Conservation (phyloP, 352 stramenopile species). For the Phytophthora foliorum region DNA sequence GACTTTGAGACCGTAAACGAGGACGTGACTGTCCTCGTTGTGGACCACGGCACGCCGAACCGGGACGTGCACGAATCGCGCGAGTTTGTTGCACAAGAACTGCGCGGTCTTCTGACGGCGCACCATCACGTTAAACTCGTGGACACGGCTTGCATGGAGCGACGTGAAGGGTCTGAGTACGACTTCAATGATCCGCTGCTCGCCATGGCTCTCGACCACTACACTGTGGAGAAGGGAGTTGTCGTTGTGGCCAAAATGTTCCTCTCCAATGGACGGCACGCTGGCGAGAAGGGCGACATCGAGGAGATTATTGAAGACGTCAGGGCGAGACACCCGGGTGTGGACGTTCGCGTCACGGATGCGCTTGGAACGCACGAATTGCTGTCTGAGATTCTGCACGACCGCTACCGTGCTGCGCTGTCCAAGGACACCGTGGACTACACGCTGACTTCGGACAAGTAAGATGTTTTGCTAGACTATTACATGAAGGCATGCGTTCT, state of each 20-base stretch:
- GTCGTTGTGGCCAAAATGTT: conserved; percentile 84
- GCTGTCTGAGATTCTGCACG: conserved; percentile 69
- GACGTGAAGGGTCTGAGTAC: conserved; percentile 69
- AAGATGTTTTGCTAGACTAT: conserved; percentile 14
- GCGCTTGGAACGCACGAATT: conserved; percentile 72
- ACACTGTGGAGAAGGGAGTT: conserved; percentile 64
- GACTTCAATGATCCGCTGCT: conserved; percentile 90
- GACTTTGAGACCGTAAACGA: conserved; percentile 36
- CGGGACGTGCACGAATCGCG: conserved; percentile 75
- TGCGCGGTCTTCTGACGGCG: conserved; percentile 46
- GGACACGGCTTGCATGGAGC: conserved; percentile 80
- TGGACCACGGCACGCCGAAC: conserved; percentile 83
- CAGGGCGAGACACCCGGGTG: conserved; percentile 44
- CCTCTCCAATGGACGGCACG: conserved; percentile 78
- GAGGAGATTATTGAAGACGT: conserved; percentile 73
- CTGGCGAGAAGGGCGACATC: conserved; percentile 81
- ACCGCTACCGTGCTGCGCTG: conserved; percentile 62
- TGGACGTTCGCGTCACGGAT: conserved; percentile 73
- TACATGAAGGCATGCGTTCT: not conserved
- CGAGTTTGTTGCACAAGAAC: conserved; percentile 64
- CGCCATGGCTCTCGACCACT: conserved; percentile 65
- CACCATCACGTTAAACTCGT: conserved; percentile 60
- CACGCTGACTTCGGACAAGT: conserved; percentile 24
- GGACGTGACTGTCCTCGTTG: conserved; percentile 68
- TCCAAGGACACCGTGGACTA: conserved; percentile 36